Evolutionary conservation across 306 rosid genomes (phyloP), one percentile per base, ranked within the genome.

Genomic region (Prunus kanzakura): DNA sequence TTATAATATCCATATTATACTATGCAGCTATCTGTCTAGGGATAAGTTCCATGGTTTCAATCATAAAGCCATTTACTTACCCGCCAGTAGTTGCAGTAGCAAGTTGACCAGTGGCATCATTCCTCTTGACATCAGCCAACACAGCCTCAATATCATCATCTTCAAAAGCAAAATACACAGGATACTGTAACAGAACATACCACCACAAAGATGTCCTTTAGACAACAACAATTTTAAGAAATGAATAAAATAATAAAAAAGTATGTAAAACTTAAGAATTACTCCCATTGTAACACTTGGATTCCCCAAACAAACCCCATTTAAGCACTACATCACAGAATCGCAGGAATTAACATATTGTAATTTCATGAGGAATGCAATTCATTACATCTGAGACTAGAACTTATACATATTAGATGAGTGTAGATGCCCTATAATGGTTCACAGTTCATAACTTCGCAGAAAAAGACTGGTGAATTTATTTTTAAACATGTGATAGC

Each of bases 11-110:
- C 25, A 58, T 15, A 55, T n/a, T 55, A n/a, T 20, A 27, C 43
- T n/a, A 5, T 60, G 58, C 19, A 64, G 54, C 46, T n/a, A 75
- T 23, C 69, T 60, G 64, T 80, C 64, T 29, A 27, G 12, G 60
- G 50, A 67, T 49, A 14, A 46, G 50, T n/a, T 29, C 61, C 43
- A 27, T 55, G 51, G 29, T 71, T 61, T 72, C 47, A 69, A 80
- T 72, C 30, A 61, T n/a, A 46, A 22, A 71, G 30, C 45, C 54
- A 74, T 72, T 71, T 62, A 87, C 89, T 86, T 79, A 96, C 99
- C 99, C 98, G 84, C 99, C 99, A 81, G 96, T 92, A 69, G 98
- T 92, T 66, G 98, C 99, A 50, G 98, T 96, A 22, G 99, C 99
- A 82, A 93, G 97, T 85, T 96, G 99, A 79, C 96, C 99, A 73